Conservation (phyloP, 83 land plant species). For the Picea engelmannii region DNA sequence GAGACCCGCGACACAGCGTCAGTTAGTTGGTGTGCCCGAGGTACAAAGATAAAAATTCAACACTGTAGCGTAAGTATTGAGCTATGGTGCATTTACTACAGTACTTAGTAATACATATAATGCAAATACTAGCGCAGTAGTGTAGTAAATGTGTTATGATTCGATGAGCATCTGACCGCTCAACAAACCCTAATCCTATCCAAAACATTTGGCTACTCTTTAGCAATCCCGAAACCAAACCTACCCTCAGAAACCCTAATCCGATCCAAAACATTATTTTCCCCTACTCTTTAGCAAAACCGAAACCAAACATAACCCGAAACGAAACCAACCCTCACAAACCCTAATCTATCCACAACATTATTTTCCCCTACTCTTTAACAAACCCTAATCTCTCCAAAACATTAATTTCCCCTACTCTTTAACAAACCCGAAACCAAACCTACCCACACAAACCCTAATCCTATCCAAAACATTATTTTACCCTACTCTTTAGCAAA, state of each 20-base stretch:
- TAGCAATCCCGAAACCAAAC: no score
- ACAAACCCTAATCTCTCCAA: background rate
- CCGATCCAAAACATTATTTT: no score
- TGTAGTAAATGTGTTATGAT: no score
- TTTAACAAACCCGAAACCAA: background rate
- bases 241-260: background rate
- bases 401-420: background rate
- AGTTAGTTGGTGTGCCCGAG: no score
- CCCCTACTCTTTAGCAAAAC: background rate
- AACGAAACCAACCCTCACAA: no score
- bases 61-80: no score
- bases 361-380: background rate
- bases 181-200: background rate
- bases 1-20: conserved; percentile 5
- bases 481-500: background rate
- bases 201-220: background rate
- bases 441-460: no score
- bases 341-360: background rate
- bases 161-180: no score
- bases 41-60: background rate
- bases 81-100: no score
- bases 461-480: background rate
- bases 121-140: no score
- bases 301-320: no score
- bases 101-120: no score